Evolutionary conservation across 78 protist species (phyloP).

Genomic region (Polysphondylium violaceum): DNA sequence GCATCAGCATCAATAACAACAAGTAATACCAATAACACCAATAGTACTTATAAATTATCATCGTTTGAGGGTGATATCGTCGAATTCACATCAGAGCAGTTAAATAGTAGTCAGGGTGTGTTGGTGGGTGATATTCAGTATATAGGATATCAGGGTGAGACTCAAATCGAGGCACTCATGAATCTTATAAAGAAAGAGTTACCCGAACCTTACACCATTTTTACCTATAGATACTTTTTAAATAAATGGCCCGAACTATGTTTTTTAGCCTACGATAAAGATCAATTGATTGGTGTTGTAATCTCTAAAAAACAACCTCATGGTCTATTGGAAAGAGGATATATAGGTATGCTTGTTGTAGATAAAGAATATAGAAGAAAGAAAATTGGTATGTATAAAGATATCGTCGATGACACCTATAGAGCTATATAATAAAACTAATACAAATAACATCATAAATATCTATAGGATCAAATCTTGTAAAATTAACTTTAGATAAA

Average conservation of each 20-base stretch:
- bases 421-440: not conserved
- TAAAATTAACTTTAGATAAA: slow-evolving; percentile 54
- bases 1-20: too few species aligned
- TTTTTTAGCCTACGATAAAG: slow-evolving; percentile 65
- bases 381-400: slow-evolving; percentile 65
- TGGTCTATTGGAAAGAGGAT: slow-evolving; percentile 82
- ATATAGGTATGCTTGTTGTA: slow-evolving; percentile 94
- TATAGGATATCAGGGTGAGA: slow-evolving; percentile 69
- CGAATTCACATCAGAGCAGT: too few species aligned
- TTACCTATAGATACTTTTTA: slow-evolving; percentile 96
- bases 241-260: slow-evolving; percentile 91
- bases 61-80: too few species aligned
- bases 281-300: slow-evolving; percentile 66
- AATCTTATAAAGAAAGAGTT: slow-evolving; percentile 86
- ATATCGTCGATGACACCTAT: not conserved
- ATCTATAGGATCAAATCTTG: slow-evolving; percentile 29
- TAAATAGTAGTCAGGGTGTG: too few species aligned
- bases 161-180: slow-evolving; percentile 73
- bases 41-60: too few species aligned
- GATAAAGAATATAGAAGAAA: slow-evolving; percentile 77
- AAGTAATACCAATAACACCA: too few species aligned
- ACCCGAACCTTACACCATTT: slow-evolving; percentile 97
- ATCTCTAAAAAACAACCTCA: slow-evolving; percentile 72
- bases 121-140: slow-evolving; percentile 24
- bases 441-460: not conserved